A percentile compares a stretch with the other conserved stretches of the same genome.
Evolutionary conservation across 805 yeast genomes (phyloP).

Genomic region (Clavispora fructus): DNA sequence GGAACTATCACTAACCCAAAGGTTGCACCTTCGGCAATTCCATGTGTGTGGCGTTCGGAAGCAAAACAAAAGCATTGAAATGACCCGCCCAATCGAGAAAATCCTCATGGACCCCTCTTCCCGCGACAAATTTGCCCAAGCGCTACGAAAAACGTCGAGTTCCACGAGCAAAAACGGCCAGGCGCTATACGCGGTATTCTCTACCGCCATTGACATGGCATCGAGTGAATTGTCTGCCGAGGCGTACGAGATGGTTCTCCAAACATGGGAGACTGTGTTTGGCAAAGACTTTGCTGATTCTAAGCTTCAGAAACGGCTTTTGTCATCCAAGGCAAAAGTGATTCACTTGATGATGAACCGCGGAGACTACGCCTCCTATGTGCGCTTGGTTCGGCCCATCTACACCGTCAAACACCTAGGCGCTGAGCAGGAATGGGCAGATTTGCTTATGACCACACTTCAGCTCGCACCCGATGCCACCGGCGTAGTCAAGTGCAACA

Average conservation of each 20-base stretch:
- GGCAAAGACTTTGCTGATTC: not conserved
- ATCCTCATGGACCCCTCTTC: not conserved
- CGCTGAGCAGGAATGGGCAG: conserved; percentile 16
- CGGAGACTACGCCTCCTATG: conserved; percentile 20
- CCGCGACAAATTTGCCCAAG: not conserved
- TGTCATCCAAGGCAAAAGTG: conserved; percentile 17
- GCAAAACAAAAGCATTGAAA: not conserved
- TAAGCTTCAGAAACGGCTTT: conserved; percentile 14
- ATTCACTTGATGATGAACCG: conserved; percentile 25
- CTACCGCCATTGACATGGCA: conserved; percentile 19
- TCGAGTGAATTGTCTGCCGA: conserved; percentile 14
- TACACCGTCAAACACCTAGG: conserved; percentile 1
- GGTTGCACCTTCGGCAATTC: not conserved
- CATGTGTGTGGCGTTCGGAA: not conserved
- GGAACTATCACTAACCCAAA: not conserved
- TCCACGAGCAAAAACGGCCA: not conserved
- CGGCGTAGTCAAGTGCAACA: conserved; percentile 9
- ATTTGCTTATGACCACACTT: conserved; percentile 19
- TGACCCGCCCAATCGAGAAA: not conserved
- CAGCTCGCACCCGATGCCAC: conserved; percentile 13
- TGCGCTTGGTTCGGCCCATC: conserved; percentile 15
- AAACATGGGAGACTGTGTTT: conserved; percentile 22
- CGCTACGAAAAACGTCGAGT: not conserved
- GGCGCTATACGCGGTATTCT: conserved; percentile 6
- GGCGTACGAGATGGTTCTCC: conserved; percentile 16